phyloP scores from a whole-genome alignment of 176 grass and related monocot species.

The Cenchrus purpureus region DNA sequence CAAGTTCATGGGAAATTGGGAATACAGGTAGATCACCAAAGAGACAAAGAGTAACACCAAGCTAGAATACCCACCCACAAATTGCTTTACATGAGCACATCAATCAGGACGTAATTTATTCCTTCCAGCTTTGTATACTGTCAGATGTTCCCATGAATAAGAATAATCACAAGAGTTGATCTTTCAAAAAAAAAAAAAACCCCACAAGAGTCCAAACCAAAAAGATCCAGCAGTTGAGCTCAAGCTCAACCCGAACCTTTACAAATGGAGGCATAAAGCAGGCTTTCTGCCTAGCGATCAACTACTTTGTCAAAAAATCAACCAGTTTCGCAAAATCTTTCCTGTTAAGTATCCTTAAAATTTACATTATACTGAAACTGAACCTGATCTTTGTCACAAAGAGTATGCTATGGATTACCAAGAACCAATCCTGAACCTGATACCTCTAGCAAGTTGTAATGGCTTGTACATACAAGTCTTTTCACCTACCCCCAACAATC shows the following conservation, averaged over 20 bases:
- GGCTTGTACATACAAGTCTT: background rate
- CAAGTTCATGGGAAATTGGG: background rate
- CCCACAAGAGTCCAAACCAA: background rate
- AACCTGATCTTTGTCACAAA: background rate
- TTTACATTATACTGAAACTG: background rate
- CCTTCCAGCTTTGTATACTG: background rate
- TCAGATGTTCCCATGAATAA: background rate
- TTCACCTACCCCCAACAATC: background rate
- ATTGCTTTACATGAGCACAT: background rate
- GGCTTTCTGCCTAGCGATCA: background rate
- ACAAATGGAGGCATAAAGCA: background rate
- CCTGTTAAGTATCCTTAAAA: background rate
- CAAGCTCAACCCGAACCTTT: background rate
- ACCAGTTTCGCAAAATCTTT: background rate
- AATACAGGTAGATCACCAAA: background rate
- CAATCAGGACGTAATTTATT: background rate
- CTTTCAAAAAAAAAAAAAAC: too few species aligned
- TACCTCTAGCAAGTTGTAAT: background rate
- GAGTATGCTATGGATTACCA: background rate
- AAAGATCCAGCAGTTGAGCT: background rate
- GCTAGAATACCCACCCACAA: background rate
- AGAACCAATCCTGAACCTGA: slow-evolving; percentile 4
- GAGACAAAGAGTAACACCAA: background rate
- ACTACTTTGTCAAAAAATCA: background rate
- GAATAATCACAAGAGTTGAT: background rate